Evolutionary conservation across 2,329 filamentous ascomycete species (phyloP).

Genomic region (Curvularia sp.): DNA sequence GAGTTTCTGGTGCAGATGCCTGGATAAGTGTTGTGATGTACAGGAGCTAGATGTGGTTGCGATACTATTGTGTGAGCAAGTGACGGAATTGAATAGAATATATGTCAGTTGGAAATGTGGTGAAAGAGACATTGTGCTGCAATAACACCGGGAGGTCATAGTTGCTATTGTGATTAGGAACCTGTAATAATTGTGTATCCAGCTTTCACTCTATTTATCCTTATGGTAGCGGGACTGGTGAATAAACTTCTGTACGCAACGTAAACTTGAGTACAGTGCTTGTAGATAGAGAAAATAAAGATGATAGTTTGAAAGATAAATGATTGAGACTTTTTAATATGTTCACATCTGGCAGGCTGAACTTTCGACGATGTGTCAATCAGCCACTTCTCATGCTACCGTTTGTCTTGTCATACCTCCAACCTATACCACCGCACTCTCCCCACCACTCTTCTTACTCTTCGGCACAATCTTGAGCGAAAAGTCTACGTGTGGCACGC

Average conservation of each 20-base stretch:
- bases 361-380: not conserved
- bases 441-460: conserved; percentile 32
- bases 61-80: not conserved
- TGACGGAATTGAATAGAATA: not conserved
- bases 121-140: not conserved
- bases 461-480: conserved; percentile 81
- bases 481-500: conserved; percentile 91
- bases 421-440: conserved; percentile 20
- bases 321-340: not conserved
- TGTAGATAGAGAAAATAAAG: not conserved
- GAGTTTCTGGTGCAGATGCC: not conserved
- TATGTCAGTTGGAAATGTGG: not conserved
- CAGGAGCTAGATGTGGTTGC: not conserved
- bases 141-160: not conserved
- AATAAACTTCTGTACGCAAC: not conserved
- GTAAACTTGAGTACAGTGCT: not conserved
- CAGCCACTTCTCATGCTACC: not conserved
- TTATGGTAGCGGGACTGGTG: not conserved
- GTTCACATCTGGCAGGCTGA: not conserved
- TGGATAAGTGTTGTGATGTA: not conserved
- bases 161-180: conserved; percentile 5
- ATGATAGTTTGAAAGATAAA: no score
- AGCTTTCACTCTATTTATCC: not conserved
- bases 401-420: not conserved
- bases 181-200: conserved; percentile 13